Percentiles rank a stretch among this genome's conserved stretches.
phyloP scores from a whole-genome alignment of 2,329 filamentous ascomycete species.

The Arachnomyces sp. region DNA sequence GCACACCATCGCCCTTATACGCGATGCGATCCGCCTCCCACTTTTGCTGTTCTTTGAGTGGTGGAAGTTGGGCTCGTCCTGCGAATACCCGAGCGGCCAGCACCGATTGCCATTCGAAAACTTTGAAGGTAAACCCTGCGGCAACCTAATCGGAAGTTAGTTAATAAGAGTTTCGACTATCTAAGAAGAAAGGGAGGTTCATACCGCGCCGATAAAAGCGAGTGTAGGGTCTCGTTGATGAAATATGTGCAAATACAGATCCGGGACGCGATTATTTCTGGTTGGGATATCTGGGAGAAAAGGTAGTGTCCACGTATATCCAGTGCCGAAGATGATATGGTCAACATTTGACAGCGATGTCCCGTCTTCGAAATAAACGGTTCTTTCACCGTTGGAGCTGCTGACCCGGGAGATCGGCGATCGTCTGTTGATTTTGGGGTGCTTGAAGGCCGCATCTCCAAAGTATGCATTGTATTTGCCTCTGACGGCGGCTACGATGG shows the following conservation, averaged over 20 bases:
- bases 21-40: constrained; percentile 53
- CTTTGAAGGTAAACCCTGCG: constrained; percentile 52
- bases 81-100: constrained; percentile 52
- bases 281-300: constrained; percentile 46
- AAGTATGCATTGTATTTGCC: constrained; percentile 49
- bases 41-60: constrained; percentile 38
- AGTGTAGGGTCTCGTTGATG: constrained; percentile 26
- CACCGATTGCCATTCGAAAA: constrained; percentile 62
- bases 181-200: constrained; percentile 2
- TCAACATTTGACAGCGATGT: constrained; percentile 47
- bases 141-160: constrained; percentile 21
- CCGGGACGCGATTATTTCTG: constrained; percentile 26
- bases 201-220: constrained; percentile 39
- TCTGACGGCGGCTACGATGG: constrained; percentile 47
- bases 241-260: constrained; percentile 31
- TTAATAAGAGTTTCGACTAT: not conserved
- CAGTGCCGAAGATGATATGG: constrained; percentile 58
- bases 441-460: constrained; percentile 51
- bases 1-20: constrained; percentile 47
- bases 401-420: constrained; percentile 21
- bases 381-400: constrained; percentile 39
- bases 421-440: constrained; percentile 37
- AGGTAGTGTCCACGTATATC: constrained; percentile 56
- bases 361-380: constrained; percentile 50
- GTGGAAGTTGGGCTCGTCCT: constrained; percentile 45